Conservation (phyloP, 257 asterid genomes). For the Primulina eburnea region DNA sequence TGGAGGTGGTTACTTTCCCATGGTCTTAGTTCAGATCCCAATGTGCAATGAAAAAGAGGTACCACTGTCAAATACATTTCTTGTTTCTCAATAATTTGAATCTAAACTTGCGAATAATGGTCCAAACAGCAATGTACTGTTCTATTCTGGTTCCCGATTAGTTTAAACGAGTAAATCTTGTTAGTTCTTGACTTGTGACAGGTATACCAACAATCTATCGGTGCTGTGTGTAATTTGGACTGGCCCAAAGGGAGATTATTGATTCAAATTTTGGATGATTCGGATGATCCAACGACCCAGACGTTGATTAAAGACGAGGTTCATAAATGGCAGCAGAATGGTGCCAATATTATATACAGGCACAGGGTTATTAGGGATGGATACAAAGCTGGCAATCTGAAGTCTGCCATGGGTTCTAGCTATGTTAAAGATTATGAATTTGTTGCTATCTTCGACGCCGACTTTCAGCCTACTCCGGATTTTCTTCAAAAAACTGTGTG, state of each 20-base stretch:
- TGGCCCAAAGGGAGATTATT: conserved; percentile 23
- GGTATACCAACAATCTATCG: conserved; percentile 27
- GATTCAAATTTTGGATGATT: conserved; percentile 24
- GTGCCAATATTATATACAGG: conserved; percentile 25
- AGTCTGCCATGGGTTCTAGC: conserved; percentile 37
- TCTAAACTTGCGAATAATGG: not conserved
- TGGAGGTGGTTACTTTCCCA: conserved; percentile 8
- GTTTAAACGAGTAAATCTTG: not conserved
- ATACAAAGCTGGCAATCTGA: conserved; percentile 53
- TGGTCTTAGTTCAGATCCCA: conserved; percentile 26
- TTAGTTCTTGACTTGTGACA: not conserved
- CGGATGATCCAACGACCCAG: conserved; percentile 21
- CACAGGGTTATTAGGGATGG: conserved; percentile 50
- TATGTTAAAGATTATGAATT: conserved; percentile 54
- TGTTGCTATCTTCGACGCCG: conserved; percentile 59
- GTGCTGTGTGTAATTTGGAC: conserved; percentile 23
- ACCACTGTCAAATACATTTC: not conserved
- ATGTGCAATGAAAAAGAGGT: conserved; percentile 28
- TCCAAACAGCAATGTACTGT: not conserved
- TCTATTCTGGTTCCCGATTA: not conserved
- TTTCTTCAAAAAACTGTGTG: conserved; percentile 44
- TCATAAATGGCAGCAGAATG: conserved; percentile 23
- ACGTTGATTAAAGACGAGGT: conserved; percentile 23
- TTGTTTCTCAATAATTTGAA: not conserved
- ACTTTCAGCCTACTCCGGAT: conserved; percentile 53